These are phyloP conservation scores for Simmondsia chinensis DNA, from an alignment of 148 eudicot genomes.

Conservation along the genomic window DNA sequence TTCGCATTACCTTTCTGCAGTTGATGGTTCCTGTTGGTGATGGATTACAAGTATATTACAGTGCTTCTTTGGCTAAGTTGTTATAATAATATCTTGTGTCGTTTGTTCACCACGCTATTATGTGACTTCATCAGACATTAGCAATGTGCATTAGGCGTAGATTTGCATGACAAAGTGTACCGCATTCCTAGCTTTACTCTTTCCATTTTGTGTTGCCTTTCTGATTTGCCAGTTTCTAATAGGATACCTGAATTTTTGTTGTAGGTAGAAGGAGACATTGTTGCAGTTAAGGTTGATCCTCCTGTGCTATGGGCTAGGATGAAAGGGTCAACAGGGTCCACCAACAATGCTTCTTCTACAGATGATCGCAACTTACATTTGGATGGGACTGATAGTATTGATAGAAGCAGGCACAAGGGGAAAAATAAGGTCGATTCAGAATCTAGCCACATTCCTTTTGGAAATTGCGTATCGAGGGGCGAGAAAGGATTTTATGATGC, in stretches of 20 bases:
- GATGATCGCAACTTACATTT: slow-evolving; percentile 17
- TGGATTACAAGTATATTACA: too few relatives aligned
- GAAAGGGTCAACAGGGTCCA: slow-evolving; percentile 54
- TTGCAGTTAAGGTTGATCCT: slow-evolving; percentile 67
- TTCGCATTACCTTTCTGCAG: too few relatives aligned
- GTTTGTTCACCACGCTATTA: too few relatives aligned
- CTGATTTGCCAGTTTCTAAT: not conserved
- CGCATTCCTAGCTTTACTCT: not conserved
- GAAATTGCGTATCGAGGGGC: slow-evolving; percentile 1
- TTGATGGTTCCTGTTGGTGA: too few relatives aligned
- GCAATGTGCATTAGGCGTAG: not conserved
- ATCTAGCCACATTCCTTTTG: slow-evolving; percentile 3
- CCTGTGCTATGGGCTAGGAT: slow-evolving; percentile 64
- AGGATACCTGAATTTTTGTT: slow-evolving; percentile 4
- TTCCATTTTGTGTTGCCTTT: not conserved
- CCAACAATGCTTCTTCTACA: slow-evolving; percentile 15
- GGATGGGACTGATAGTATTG: slow-evolving; percentile 13
- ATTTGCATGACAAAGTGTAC: too few relatives aligned
- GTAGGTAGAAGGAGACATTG: slow-evolving; percentile 87
- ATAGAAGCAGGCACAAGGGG: slow-evolving; percentile 31
- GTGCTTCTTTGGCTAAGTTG: too few relatives aligned
- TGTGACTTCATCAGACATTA: too few relatives aligned
- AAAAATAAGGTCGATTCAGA: slow-evolving; percentile 29
- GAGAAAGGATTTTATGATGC: slow-evolving; percentile 10
- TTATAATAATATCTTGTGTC: too few relatives aligned